Evolutionary conservation across 2,329 filamentous ascomycete species (phyloP), one percentile per base, ranked within the genome.

Genomic region (Penicillium sp.): DNA sequence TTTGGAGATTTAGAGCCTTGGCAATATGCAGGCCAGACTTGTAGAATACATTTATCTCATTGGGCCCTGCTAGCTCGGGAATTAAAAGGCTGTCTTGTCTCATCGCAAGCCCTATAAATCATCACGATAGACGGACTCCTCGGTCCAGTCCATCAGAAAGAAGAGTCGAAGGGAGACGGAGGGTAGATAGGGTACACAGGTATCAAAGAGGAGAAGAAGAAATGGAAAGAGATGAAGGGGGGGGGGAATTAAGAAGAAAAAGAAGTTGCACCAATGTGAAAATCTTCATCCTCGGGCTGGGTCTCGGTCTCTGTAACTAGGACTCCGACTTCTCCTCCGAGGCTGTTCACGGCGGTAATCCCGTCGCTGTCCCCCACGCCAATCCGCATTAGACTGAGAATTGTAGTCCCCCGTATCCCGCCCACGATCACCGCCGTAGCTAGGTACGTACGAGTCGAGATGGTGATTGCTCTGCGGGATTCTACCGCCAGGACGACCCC

Each of bases 391-490:
- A 10, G 60, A 57, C 26, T 58, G 63, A 28, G 64, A 40, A 35
- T 35, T 61, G 57, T 69, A 58, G 19, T 65, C 69, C 16, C 69
- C 65, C 6, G 69, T 61, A 11, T 71, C 69, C 55, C 70, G 68
- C 35, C 58, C 19, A 19, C 70, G 71, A 42, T 74, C 71, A 42
- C 68, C 52, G 14, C 52, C 67, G 58, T 79, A 77, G 35, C 65
- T 74, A 2, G 77, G 76, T 35, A 76, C 67, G 59, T 79, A 79
- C 8, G 75, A 76, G 58, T 79, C 76, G 33, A 72, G 14, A 52
- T 67, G 70, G 33, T 65, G 52, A 42, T 22, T 37, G 16, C 53
- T 40, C 67, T 19, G 76, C 66, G 11, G 53, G 11, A 67, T 60
- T 48, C 70, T 65, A 7, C 66, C 66, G 22, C 66, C 65, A 16